Conservation (phyloP, 768 basidiomycete species). For the Pulveroboletus ravenelii region DNA sequence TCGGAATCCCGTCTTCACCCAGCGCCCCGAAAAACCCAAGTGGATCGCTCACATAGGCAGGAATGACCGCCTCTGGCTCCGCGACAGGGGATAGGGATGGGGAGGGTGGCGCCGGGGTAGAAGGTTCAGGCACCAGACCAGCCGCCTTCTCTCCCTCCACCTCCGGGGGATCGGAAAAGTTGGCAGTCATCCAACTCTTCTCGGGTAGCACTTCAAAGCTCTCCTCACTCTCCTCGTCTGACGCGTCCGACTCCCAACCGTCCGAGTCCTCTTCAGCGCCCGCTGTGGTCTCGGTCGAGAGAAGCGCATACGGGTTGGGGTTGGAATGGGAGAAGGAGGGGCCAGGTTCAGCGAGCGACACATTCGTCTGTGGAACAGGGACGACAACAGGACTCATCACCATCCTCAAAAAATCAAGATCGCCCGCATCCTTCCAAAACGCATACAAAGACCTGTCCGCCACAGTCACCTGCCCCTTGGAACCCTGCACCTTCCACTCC, state of each 20-base stretch:
- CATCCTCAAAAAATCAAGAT: slow-evolving; percentile 43
- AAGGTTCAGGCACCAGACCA: too few species aligned
- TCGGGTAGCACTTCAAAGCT: slow-evolving; percentile 12
- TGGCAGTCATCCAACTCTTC: slow-evolving; percentile 30
- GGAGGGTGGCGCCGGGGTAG: not conserved
- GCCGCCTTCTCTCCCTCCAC: too few species aligned
- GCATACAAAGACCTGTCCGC: slow-evolving; percentile 38
- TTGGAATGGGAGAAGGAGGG: slow-evolving; percentile 12
- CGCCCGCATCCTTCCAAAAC: slow-evolving; percentile 46
- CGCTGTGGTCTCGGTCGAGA: slow-evolving; percentile 1
- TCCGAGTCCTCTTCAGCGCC: slow-evolving; percentile 3
- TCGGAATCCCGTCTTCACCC: slow-evolving; percentile 35
- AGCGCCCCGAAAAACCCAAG: slow-evolving; percentile 36
- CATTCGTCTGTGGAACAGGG: not conserved
- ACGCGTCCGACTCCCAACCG: not conserved
- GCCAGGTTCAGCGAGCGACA: not conserved
- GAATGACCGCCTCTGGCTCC: not conserved
- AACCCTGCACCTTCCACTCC: slow-evolving; percentile 35
- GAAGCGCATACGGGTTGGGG: slow-evolving; percentile 7
- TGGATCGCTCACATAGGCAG: slow-evolving; percentile 24
- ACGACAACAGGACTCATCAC: not conserved
- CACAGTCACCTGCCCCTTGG: slow-evolving; percentile 14
- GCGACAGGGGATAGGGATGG: not conserved
- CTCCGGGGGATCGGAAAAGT: not conserved
- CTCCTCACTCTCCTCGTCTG: slow-evolving; percentile 9